Evolutionary conservation across 352 stramenopile genomes (phyloP), one percentile per base, ranked within the genome.

Genomic region (Phytopythium oedochilum): DNA sequence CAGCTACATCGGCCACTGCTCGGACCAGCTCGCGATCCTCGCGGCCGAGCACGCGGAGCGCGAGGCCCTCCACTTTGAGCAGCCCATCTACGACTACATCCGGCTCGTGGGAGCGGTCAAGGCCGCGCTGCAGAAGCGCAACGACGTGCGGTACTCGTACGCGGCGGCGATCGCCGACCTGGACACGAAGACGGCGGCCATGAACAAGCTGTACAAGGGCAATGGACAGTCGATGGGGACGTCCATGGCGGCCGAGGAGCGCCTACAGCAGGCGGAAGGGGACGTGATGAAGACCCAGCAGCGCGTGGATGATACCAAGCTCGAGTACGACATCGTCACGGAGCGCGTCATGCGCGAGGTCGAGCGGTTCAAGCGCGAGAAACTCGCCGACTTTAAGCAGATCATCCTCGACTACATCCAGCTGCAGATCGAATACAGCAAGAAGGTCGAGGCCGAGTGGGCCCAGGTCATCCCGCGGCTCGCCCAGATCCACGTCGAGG

Each of bases 361-460:
- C n/a, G 94, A 98, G 71, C 82, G 95, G 12, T 99, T 99, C 74
- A 98, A 98, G 62, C 75, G 88, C 5, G 92, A 98, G 55, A 98
- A 98, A 48, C 74, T 97, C 0, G 83, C 87, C 8, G 96, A 99
- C 59, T 98, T 99, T 63, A 97, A 97, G 60, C 80, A 83, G 43
- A 97, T 97, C 53, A 91, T 99, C 17, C 73, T 98, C 58, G 92
- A 98, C 43, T 99, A 98, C 75, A 97, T 98, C 63, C 82, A 97
- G 53, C 86, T 98, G 66, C 94, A 99, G 68, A 97, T 98, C 58
- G 87, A 97, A 57, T 98, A 98, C 78, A 98, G 97, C 72, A 96
- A 97, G 59, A 86, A 92, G 68, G 87, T 93, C 25, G 86, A 96
- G 51, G 71, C 84, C 3, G 82, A 92, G 51, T 96, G 86, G 86